These are phyloP conservation scores for Beauveria medogensis DNA, from an alignment of 2,329 filamentous ascomycete genomes.

Conservation along the genomic window DNA sequence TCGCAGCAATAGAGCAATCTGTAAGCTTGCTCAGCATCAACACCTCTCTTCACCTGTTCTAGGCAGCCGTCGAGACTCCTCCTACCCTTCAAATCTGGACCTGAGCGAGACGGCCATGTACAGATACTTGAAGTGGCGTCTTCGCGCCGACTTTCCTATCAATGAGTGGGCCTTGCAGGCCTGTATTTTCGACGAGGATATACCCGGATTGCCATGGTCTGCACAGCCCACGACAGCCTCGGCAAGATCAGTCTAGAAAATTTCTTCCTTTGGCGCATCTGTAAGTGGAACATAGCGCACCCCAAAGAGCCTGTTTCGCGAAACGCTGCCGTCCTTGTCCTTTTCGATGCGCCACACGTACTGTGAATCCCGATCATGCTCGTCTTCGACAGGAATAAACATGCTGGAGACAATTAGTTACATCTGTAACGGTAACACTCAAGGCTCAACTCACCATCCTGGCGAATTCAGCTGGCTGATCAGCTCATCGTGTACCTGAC, in stretches of 20 bases:
- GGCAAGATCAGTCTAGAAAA: neutral
- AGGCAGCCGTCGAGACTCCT: too few relatives aligned
- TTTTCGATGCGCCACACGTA: slow-evolving; percentile 71
- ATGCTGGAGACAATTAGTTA: slow-evolving; percentile 36
- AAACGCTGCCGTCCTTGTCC: slow-evolving; percentile 53
- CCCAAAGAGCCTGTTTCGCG: slow-evolving; percentile 55
- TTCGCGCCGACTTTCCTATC: too few relatives aligned
- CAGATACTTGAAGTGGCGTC: too few relatives aligned
- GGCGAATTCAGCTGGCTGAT: slow-evolving; percentile 71
- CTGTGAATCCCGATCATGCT: slow-evolving; percentile 40
- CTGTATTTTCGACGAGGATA: too few relatives aligned
- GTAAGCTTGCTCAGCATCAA: too few relatives aligned
- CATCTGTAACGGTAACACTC: slow-evolving; percentile 14
- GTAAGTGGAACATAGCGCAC: slow-evolving; percentile 73
- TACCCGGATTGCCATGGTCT: too few relatives aligned
- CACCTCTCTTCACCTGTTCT: too few relatives aligned
- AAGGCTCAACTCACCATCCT: slow-evolving; percentile 44
- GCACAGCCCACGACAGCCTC: too few relatives aligned
- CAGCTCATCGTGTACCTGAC: slow-evolving; percentile 61
- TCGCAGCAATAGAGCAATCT: too few relatives aligned
- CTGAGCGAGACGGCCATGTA: too few relatives aligned
- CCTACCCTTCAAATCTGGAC: too few relatives aligned
- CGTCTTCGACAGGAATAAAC: slow-evolving; percentile 68
- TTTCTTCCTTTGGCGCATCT: slow-evolving; percentile 45
- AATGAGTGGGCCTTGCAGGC: too few relatives aligned